A percentile compares a stretch with the other conserved stretches of the same genome.
phyloP scores from a whole-genome alignment of 306 rosid genomes.

The Bauhinia variegata region DNA sequence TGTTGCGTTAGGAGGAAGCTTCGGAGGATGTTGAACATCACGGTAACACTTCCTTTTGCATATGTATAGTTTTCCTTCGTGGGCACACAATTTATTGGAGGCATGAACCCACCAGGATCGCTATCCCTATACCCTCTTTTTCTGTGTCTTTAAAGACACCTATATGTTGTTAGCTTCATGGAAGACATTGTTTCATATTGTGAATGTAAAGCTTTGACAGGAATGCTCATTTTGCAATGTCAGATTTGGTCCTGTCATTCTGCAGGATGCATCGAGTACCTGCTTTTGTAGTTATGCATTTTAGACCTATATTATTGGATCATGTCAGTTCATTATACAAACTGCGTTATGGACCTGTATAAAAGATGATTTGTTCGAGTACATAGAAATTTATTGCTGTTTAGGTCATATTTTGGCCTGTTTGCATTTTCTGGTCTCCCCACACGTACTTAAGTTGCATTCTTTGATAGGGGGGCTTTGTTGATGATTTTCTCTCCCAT shows the following conservation, averaged over 20 bases:
- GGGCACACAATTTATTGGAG: not conserved
- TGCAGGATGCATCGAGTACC: not conserved
- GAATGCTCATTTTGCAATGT: slow-evolving; percentile 2
- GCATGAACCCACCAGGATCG: not conserved
- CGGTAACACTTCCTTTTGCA: slow-evolving; percentile 54
- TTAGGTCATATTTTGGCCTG: not conserved
- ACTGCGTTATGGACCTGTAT: slow-evolving; percentile 14
- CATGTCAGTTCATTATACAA: slow-evolving; percentile 1
- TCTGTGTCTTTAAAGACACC: slow-evolving; percentile 18
- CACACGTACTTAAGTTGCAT: slow-evolving; percentile 31
- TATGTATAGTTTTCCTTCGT: slow-evolving; percentile 3
- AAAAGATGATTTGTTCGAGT: slow-evolving; percentile 14
- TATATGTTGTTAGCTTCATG: slow-evolving; percentile 20
- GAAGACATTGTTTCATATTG: slow-evolving; percentile 8
- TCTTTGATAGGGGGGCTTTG: slow-evolving; percentile 72
- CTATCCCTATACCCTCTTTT: slow-evolving; percentile 11
- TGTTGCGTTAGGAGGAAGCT: slow-evolving; percentile 93
- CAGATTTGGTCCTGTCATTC: slow-evolving; percentile 9
- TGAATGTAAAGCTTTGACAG: not conserved
- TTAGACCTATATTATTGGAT: not conserved
- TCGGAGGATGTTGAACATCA: slow-evolving; percentile 82
- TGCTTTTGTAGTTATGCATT: not conserved
- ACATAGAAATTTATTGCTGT: slow-evolving; percentile 8
- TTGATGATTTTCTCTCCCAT: slow-evolving; percentile 96
- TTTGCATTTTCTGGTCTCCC: slow-evolving; percentile 25